Conservation (phyloP, 495 filamentous ascomycete species). For the Daldinia bambusicola region DNA sequence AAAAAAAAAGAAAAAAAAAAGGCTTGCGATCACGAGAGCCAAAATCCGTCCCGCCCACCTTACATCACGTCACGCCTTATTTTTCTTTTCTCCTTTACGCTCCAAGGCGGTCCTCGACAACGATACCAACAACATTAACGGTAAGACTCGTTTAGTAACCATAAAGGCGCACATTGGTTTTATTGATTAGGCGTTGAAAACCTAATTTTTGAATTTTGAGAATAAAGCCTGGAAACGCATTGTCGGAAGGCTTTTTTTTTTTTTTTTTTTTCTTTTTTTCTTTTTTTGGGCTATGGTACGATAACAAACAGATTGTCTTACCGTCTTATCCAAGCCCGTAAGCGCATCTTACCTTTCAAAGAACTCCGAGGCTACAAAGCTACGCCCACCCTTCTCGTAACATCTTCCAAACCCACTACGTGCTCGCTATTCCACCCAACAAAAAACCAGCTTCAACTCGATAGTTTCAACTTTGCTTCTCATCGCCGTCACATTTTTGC, state of each 20-base stretch:
- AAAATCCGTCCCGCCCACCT: conserved; percentile 24
- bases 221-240: neutral
- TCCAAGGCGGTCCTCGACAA: neutral
- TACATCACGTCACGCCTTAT: conserved; percentile 6
- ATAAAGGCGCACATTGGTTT: conserved; percentile 4
- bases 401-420: neutral
- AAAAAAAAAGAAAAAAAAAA: conserved; percentile 29
- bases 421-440: neutral
- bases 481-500: neutral
- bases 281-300: neutral
- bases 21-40: conserved; percentile 33
- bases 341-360: conserved; percentile 14
- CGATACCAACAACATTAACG: neutral
- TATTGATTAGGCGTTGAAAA: neutral
- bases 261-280: too few species aligned
- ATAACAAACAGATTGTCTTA: conserved; percentile 32
- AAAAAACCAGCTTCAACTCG: neutral
- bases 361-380: conserved; percentile 12
- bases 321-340: conserved; percentile 20
- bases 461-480: neutral
- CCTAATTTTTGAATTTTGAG: too few species aligned
- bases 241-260: too few species aligned
- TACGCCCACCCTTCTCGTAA: conserved; percentile 1
- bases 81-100: neutral
- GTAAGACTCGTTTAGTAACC: neutral